These are phyloP conservation scores for Podospora fimiseda DNA, from an alignment of 495 filamentous ascomycete genomes.

Conservation along the genomic window DNA sequence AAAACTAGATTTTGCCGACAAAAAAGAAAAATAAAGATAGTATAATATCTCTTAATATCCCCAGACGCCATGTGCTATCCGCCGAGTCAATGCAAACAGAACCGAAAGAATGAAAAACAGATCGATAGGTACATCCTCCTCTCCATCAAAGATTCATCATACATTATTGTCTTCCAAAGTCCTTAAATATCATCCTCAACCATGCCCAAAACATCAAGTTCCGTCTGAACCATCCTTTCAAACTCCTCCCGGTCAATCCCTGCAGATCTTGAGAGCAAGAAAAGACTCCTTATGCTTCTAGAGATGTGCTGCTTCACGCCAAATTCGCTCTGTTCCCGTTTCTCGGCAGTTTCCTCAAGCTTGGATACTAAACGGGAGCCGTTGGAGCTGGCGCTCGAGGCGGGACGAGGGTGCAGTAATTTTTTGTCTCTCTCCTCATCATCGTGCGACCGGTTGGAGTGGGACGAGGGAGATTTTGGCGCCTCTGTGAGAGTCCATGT, in stretches of 20 bases:
- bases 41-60: not conserved
- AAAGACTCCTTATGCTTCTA: conserved; percentile 82
- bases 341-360: conserved; percentile 58
- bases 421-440: conserved; percentile 22
- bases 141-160: not conserved
- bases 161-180: not conserved
- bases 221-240: conserved; percentile 68
- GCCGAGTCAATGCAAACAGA: not conserved
- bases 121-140: not conserved
- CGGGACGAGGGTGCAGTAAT: conserved; percentile 42
- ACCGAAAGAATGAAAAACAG: not conserved
- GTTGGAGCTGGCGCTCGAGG: conserved; percentile 48
- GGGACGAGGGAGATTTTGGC: conserved; percentile 32
- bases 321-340: conserved; percentile 61
- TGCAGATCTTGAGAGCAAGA: conserved; percentile 65
- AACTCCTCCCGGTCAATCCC: conserved; percentile 84
- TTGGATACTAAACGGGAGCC: conserved; percentile 55
- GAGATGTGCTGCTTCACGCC: conserved; percentile 86
- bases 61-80: not conserved
- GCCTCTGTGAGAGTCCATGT: conserved; percentile 35
- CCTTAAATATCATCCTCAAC: conserved; percentile 56
- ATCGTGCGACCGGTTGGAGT: conserved; percentile 21
- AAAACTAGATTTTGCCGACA: not conserved
- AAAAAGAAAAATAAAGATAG: no score
- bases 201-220: conserved; percentile 70